phyloP scores from a whole-genome alignment of 148 eudicot genomes.

The Cornus florida region DNA sequence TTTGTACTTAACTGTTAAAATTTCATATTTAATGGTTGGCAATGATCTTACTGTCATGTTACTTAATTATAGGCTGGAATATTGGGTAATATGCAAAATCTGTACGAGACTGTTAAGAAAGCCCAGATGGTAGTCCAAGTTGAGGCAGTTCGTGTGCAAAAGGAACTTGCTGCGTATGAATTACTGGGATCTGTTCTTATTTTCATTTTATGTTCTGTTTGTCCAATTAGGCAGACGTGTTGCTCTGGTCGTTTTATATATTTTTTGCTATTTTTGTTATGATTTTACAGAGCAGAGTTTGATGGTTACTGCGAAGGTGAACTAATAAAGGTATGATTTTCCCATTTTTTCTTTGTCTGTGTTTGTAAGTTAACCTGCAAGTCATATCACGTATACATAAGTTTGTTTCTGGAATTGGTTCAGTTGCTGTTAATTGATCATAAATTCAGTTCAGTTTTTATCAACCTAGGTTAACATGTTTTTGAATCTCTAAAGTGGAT shows the following conservation, averaged over 20 bases:
- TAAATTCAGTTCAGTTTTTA: not conserved
- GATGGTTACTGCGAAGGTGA: slow-evolving; percentile 87
- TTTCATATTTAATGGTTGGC: not conserved
- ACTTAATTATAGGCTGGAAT: slow-evolving; percentile 58
- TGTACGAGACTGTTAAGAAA: slow-evolving; percentile 80
- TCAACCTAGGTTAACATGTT: not conserved
- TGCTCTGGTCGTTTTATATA: not conserved
- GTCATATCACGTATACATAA: not conserved
- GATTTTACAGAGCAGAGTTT: slow-evolving; percentile 66
- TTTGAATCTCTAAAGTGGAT: not conserved
- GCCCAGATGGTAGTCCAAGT: slow-evolving; percentile 77
- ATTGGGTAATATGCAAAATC: slow-evolving; percentile 79
- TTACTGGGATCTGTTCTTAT: not conserved
- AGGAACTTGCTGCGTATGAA: slow-evolving; percentile 76
- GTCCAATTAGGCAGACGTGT: not conserved
- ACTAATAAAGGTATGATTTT: slow-evolving; percentile 59
- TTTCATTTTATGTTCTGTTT: not conserved
- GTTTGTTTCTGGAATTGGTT: not conserved
- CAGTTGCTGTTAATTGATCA: not conserved
- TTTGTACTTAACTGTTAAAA: not conserved
- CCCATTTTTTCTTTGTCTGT: not conserved
- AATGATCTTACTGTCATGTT: slow-evolving; percentile 2
- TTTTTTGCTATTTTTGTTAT: slow-evolving; percentile 3
- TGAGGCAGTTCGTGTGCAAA: slow-evolving; percentile 77
- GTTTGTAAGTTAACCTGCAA: not conserved